These are phyloP conservation scores for Gymnopilus dilepis DNA, from an alignment of 768 basidiomycete species.

Conservation along the genomic window DNA sequence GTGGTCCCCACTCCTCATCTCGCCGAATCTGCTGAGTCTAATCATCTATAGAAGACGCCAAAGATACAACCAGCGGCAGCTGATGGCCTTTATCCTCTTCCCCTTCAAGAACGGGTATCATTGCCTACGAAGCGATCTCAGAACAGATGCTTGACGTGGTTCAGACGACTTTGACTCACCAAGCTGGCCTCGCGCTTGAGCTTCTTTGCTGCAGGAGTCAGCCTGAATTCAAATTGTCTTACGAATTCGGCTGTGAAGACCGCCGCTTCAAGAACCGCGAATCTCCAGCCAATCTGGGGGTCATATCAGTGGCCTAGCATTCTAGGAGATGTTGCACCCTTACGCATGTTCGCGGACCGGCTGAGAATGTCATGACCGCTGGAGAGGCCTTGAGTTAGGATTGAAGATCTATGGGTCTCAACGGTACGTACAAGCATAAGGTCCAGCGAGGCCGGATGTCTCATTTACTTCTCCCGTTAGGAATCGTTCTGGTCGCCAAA, in stretches of 20 bases:
- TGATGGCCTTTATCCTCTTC: conserved; percentile 3
- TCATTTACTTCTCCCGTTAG: conserved; percentile 5
- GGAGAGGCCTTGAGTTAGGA: not conserved
- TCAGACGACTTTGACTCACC: not conserved
- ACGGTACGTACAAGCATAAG: not conserved
- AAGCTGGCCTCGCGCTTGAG: not conserved
- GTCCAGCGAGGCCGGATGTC: not conserved
- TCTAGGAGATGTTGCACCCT: not conserved
- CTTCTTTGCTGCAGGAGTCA: not conserved
- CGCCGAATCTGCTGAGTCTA: no score
- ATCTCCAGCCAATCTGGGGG: not conserved
- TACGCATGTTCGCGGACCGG: conserved; percentile 4
- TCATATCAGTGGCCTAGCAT: not conserved
- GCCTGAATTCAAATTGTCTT: not conserved
- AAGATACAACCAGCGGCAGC: not conserved
- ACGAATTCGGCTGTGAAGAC: not conserved
- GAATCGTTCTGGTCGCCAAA: not conserved
- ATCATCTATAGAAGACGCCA: not conserved
- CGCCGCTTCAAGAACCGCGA: not conserved
- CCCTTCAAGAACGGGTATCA: not conserved
- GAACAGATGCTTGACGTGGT: not conserved
- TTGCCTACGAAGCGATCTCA: not conserved
- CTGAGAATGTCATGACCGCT: not conserved
- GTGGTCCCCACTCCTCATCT: no score
- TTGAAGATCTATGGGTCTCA: no score